Conservation (phyloP, 2,329 filamentous ascomycete genomes). For the Alternaria sp. region DNA sequence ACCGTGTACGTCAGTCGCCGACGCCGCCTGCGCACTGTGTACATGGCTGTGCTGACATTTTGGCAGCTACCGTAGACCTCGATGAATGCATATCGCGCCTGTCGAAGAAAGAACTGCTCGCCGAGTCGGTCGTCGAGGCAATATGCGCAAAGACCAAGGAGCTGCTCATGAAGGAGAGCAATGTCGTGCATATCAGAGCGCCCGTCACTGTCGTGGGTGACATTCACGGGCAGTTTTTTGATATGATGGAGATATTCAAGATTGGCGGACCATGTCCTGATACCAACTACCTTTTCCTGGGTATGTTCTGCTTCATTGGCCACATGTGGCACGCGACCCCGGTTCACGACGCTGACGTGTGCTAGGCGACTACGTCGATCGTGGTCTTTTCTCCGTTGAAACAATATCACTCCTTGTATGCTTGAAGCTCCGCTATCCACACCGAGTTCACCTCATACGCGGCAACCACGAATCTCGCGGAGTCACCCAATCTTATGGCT, state of each 20-base stretch:
- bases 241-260: constrained; percentile 98
- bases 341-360: constrained; percentile 19
- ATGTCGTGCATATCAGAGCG: constrained; percentile 95
- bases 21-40: constrained; percentile 8
- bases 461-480: constrained; percentile 98
- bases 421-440: constrained; percentile 94
- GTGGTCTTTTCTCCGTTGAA: constrained; percentile 97
- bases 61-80: constrained; percentile 88
- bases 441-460: constrained; percentile 93
- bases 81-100: constrained; percentile 98
- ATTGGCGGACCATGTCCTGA: constrained; percentile 97
- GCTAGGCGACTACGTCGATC: constrained; percentile 94
- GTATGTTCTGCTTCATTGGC: constrained; percentile 57
- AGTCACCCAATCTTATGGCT: constrained; percentile 98
- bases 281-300: constrained; percentile 97
- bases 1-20: constrained; percentile 53
- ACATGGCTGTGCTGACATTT: constrained; percentile 27
- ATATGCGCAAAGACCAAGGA: constrained; percentile 99
- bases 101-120: constrained; percentile 95
- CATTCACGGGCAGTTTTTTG: constrained; percentile 98
- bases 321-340: constrained; percentile 29
- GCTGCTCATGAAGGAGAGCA: constrained; percentile 99
- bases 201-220: constrained; percentile 98
- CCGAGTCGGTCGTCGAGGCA: constrained; percentile 97
- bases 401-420: constrained; percentile 98